A percentile compares a stretch with the other conserved stretches of the same genome.
These are phyloP conservation scores for Diophrys appendiculata DNA, from an alignment of 73 alveolate genomes.

Conservation along the genomic window DNA sequence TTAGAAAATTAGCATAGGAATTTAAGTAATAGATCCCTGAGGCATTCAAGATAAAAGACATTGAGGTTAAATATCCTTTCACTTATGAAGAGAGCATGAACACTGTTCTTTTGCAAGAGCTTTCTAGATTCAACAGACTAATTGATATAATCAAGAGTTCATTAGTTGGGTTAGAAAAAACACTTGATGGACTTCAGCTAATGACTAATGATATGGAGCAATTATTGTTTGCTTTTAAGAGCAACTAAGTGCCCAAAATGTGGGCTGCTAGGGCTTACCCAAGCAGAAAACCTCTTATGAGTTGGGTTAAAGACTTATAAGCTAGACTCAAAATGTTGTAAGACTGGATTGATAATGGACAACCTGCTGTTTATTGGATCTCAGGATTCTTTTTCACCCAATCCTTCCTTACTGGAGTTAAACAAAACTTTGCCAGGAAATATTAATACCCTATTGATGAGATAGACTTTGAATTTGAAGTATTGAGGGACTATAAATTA, in stretches of 20 bases:
- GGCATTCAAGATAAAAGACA: slow-evolving; percentile 80
- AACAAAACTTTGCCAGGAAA: slow-evolving; percentile 95
- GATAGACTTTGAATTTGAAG: slow-evolving; percentile 82
- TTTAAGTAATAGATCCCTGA: slow-evolving; percentile 75
- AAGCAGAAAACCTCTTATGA: slow-evolving; percentile 82
- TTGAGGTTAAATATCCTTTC: slow-evolving; percentile 83
- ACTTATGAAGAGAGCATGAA: slow-evolving; percentile 90
- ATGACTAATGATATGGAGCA: slow-evolving; percentile 86
- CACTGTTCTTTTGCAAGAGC: slow-evolving; percentile 84
- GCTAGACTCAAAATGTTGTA: slow-evolving; percentile 83
- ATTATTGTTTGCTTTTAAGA: slow-evolving; percentile 74
- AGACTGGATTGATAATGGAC: slow-evolving; percentile 89
- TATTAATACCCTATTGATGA: slow-evolving; percentile 96
- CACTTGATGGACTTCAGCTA: slow-evolving; percentile 83
- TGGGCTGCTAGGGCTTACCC: slow-evolving; percentile 93
- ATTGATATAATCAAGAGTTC: slow-evolving; percentile 67
- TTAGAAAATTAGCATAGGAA: slow-evolving; percentile 77
- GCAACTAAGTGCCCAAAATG: slow-evolving; percentile 87
- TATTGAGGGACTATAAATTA: slow-evolving; percentile 71
- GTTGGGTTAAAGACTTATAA: slow-evolving; percentile 84
- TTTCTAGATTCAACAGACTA: slow-evolving; percentile 84
- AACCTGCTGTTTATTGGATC: slow-evolving; percentile 84
- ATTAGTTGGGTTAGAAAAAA: slow-evolving; percentile 74
- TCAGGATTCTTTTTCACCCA: slow-evolving; percentile 96
- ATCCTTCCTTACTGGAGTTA: slow-evolving; percentile 97